phyloP scores from a whole-genome alignment of 441 rosid genomes.

The Bruguiera hainesii region DNA sequence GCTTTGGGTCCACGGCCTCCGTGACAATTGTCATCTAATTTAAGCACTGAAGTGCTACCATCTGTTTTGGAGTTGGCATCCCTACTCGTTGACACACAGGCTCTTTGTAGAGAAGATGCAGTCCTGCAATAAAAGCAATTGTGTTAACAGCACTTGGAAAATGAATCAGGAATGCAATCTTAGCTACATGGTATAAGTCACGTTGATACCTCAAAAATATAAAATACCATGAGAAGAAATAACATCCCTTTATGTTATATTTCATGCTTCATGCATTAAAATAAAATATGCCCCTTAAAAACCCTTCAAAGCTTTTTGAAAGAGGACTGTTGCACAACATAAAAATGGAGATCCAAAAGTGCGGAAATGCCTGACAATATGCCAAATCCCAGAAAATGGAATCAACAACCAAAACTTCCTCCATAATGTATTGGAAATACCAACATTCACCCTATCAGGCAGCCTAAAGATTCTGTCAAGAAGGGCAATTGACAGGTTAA shows the following conservation, averaged over 20 bases:
- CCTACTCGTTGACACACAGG: conserved; percentile 39
- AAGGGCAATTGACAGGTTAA: neutral
- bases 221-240: neutral
- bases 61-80: conserved; percentile 35
- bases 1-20: conserved; percentile 27
- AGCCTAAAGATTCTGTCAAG: neutral
- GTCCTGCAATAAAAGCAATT: conserved; percentile 48
- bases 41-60: conserved; percentile 29
- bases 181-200: neutral
- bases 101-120: conserved; percentile 62
- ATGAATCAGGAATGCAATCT: neutral
- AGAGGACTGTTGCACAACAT: neutral
- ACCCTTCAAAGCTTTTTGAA: neutral
- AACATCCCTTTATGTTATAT: neutral
- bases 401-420: neutral
- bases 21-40: conserved; percentile 32
- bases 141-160: neutral
- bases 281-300: neutral
- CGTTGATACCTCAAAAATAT: neutral
- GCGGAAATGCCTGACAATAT: neutral
- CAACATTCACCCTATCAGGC: neutral
- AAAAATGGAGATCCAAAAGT: neutral
- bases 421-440: neutral
- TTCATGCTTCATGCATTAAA: conserved; percentile 1
- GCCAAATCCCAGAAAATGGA: neutral